A percentile compares a stretch with the other conserved stretches of the same genome.
Conservation (phyloP, 106 monocot species). For the Xerophyta viscosa region DNA sequence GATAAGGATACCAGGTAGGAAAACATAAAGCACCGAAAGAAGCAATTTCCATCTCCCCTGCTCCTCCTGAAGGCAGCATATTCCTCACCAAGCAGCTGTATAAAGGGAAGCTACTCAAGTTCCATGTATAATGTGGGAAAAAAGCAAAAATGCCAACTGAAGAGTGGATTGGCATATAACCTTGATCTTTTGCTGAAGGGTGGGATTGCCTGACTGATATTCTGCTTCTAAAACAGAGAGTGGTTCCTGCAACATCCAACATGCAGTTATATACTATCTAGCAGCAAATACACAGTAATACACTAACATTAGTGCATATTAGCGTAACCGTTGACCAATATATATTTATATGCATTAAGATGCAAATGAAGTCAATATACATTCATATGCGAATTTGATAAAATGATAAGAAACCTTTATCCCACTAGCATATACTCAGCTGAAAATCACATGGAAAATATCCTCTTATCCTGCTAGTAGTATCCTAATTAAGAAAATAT, state of each 20-base stretch:
- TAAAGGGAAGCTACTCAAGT: constrained; percentile 1
- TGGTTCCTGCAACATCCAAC: constrained; percentile 62
- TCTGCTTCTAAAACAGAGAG: constrained; percentile 76
- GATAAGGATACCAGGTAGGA: constrained; percentile 72
- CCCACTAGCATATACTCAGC: too few relatives aligned
- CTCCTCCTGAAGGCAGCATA: constrained; percentile 77
- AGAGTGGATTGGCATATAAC: constrained; percentile 18
- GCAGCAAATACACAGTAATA: neutral
- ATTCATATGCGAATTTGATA: too few relatives aligned
- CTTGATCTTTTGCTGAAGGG: constrained; percentile 92
- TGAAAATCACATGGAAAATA: too few relatives aligned
- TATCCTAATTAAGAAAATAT: too few relatives aligned
- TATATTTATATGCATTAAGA: too few relatives aligned
- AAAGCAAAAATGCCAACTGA: neutral
- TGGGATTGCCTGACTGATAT: constrained; percentile 70
- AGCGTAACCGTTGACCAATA: neutral
- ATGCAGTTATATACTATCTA: neutral
- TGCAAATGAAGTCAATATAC: too few relatives aligned
- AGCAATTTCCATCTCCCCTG: constrained; percentile 95
- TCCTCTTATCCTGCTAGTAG: too few relatives aligned
- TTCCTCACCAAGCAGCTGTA: constrained; percentile 80
- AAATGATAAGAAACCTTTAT: too few relatives aligned
- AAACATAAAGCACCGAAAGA: constrained; percentile 96
- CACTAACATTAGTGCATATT: neutral
- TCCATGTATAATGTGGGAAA: neutral